A percentile compares a stretch with the other conserved stretches of the same genome.
Conservation (phyloP, 179 eudicot genomes). For the Patellifolia procumbens region DNA sequence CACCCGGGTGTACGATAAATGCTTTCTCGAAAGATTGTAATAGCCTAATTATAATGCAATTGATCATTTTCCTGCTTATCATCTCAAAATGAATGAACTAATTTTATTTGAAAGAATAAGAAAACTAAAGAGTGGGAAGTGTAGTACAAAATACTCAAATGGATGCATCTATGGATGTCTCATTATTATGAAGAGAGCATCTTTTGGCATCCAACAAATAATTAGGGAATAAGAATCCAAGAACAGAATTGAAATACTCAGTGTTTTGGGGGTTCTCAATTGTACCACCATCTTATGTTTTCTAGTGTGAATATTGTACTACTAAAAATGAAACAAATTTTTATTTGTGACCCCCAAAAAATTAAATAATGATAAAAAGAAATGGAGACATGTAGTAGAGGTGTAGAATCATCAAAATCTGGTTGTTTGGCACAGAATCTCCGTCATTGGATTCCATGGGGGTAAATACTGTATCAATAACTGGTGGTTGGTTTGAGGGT, state of each 20-base stretch:
- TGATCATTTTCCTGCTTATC: too few species aligned
- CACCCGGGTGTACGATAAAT: too few species aligned
- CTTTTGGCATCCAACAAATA: conserved; percentile 18
- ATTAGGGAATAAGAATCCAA: conserved; percentile 15
- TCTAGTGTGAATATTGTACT: background rate
- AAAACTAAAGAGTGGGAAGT: background rate
- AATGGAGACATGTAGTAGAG: background rate
- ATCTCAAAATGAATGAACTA: too few species aligned
- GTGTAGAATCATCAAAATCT: conserved; percentile 2
- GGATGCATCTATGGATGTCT: conserved; percentile 1
- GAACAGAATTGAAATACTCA: background rate
- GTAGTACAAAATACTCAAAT: conserved; percentile 13
- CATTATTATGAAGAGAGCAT: conserved; percentile 19
- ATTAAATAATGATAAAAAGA: too few species aligned
- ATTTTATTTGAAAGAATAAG: background rate
- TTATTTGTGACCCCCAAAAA: background rate
- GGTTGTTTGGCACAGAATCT: conserved; percentile 3
- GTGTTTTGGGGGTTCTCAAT: background rate
- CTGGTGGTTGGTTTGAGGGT: background rate
- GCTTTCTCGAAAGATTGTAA: too few species aligned
- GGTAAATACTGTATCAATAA: background rate
- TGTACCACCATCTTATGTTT: conserved; percentile 8
- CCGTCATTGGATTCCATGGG: conserved; percentile 17
- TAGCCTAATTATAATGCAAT: too few species aligned
- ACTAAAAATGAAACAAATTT: background rate